These are phyloP conservation scores for Penicillium paxilli DNA, from an alignment of 495 filamentous ascomycete genomes.

Conservation along the genomic window DNA sequence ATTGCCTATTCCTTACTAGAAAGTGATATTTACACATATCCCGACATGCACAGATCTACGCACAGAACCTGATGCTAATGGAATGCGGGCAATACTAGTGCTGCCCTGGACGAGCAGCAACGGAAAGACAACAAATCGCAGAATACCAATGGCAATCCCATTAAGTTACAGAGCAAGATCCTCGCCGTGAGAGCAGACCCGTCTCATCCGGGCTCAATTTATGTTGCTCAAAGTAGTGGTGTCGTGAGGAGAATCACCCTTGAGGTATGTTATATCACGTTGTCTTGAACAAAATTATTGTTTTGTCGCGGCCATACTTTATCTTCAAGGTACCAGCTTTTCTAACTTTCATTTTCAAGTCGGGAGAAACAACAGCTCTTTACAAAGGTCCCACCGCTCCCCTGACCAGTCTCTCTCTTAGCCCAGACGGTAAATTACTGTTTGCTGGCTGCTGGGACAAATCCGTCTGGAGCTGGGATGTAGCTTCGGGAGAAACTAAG, in stretches of 20 bases:
- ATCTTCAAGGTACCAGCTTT: no score
- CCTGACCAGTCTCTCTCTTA: constrained; percentile 73
- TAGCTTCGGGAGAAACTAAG: constrained; percentile 49
- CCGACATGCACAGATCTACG: neutral
- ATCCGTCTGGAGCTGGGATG: constrained; percentile 78
- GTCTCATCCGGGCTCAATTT: constrained; percentile 57
- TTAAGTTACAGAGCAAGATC: constrained; percentile 80
- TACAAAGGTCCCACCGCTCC: constrained; percentile 79
- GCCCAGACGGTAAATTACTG: constrained; percentile 57
- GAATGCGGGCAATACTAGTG: constrained; percentile 42
- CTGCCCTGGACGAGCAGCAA: constrained; percentile 67
- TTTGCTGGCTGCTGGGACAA: constrained; percentile 96
- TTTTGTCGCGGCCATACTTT: no score
- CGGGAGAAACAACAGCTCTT: constrained; percentile 48
- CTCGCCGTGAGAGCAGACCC: constrained; percentile 75
- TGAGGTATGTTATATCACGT: constrained; percentile 62
- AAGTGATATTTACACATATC: neutral
- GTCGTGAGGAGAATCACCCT: constrained; percentile 69
- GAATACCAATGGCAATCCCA: constrained; percentile 81
- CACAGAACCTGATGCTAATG: neutral
- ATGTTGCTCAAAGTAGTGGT: constrained; percentile 81
- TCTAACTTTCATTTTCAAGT: constrained; percentile 27
- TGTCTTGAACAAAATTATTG: no score
- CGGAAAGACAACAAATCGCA: constrained; percentile 77
- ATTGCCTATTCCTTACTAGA: neutral